phyloP scores from a whole-genome alignment of 306 rosid species.

The Cyclanthera cordifolia region DNA sequence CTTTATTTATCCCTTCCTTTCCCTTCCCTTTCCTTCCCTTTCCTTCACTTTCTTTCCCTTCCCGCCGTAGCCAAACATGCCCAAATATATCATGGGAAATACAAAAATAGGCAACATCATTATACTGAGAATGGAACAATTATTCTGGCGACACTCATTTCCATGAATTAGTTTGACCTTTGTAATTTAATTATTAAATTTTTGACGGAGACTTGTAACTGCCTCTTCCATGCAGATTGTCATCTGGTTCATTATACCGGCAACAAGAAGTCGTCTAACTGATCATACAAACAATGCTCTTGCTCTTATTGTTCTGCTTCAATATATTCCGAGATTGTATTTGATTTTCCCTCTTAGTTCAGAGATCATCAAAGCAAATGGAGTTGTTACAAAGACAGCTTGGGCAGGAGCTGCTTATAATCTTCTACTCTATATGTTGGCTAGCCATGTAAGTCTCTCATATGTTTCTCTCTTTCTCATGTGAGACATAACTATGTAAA shows the following conservation, averaged over 20 bases:
- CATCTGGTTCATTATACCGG: conserved; percentile 91
- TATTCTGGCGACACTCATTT: background rate
- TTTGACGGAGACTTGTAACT: conserved; percentile 17
- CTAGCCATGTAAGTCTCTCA: conserved; percentile 75
- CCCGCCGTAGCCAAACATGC: too few relatives aligned
- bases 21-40: too few relatives aligned
- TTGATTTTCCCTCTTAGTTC: conserved; percentile 84
- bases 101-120: background rate
- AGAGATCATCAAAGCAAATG: conserved; percentile 86
- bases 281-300: conserved; percentile 89
- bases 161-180: conserved; percentile 5
- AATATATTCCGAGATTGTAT: conserved; percentile 88
- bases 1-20: too few relatives aligned
- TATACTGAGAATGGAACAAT: background rate
- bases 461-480: conserved; percentile 5
- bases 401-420: conserved; percentile 99
- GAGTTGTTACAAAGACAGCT: conserved; percentile 96
- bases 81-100: background rate
- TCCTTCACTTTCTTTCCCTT: too few relatives aligned
- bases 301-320: conserved; percentile 88
- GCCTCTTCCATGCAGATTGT: conserved; percentile 54
- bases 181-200: background rate
- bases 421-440: conserved; percentile 82
- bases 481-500: background rate
- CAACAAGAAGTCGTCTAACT: conserved; percentile 49